Percentiles rank a stretch among this genome's conserved stretches.
Conservation (phyloP, 2,329 filamentous ascomycete genomes). For the Exophiala oligosperma region DNA sequence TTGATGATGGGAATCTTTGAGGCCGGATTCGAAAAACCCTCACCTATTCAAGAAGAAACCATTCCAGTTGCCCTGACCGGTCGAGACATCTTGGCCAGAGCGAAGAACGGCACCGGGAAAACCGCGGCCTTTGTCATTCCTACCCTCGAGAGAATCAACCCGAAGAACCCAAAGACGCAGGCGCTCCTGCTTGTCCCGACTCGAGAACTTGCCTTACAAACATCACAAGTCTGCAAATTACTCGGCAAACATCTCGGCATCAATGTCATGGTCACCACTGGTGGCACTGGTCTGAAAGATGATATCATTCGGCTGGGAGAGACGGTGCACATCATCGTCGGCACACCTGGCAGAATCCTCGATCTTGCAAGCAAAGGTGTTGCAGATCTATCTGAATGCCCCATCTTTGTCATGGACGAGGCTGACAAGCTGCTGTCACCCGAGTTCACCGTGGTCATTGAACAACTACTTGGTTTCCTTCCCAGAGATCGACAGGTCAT, state of each 20-base stretch:
- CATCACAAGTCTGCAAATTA: slow-evolving; percentile 98
- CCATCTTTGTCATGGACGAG: slow-evolving; percentile 99
- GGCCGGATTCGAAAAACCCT: slow-evolving; percentile 97
- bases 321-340: slow-evolving; percentile 94
- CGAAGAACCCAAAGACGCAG: slow-evolving; percentile 94
- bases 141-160: slow-evolving; percentile 91
- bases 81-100: slow-evolving; percentile 89
- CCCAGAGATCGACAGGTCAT: slow-evolving; percentile 98
- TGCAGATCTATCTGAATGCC: slow-evolving; percentile 91
- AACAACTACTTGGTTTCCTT: slow-evolving; percentile 91
- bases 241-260: slow-evolving; percentile 94
- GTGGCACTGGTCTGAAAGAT: slow-evolving; percentile 90
- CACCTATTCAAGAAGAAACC: slow-evolving; percentile 98
- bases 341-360: slow-evolving; percentile 92
- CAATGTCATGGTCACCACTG: slow-evolving; percentile 99
- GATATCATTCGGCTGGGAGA: slow-evolving; percentile 95
- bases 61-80: slow-evolving; percentile 95
- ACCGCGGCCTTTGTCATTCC: slow-evolving; percentile 98
- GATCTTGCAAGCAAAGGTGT: slow-evolving; percentile 96
- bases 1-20: slow-evolving; percentile 99
- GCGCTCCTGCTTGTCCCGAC: slow-evolving; percentile 95
- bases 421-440: slow-evolving; percentile 95
- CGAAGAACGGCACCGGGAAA: slow-evolving; percentile 98
- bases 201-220: slow-evolving; percentile 94
- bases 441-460: slow-evolving; percentile 96